A percentile compares a stretch with the other conserved stretches of the same genome.
Evolutionary conservation across 179 eudicot genomes (phyloP).

Genomic region (Beta lomatogona): DNA sequence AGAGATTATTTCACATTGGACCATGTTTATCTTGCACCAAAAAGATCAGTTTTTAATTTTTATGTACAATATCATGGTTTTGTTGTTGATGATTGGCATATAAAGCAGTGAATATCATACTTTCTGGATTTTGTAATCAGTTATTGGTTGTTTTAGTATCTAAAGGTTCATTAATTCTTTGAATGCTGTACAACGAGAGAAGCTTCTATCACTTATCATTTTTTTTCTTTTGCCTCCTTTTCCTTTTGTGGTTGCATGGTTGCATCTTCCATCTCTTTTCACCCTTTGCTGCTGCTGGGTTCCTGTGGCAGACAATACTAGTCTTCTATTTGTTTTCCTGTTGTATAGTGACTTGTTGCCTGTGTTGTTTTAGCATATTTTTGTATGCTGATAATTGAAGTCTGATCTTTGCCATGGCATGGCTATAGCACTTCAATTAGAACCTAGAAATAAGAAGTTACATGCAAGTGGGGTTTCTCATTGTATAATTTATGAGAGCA

Average conservation of each 20-base stretch:
- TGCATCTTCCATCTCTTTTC: background rate
- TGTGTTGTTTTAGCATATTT: background rate
- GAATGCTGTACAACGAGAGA: background rate
- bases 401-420: background rate
- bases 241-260: background rate
- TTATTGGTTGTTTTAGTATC: background rate
- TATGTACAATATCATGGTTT: background rate
- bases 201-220: background rate
- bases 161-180: background rate
- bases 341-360: background rate
- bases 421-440: background rate
- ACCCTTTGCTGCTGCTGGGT: background rate
- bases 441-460: background rate
- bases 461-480: background rate
- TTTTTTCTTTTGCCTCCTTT: background rate
- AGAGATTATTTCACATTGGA: background rate
- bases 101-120: background rate
- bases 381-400: background rate
- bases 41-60: background rate
- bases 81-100: background rate
- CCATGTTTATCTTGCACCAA: background rate
- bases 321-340: background rate
- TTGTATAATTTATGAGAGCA: background rate
- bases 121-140: background rate
- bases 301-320: background rate